phyloP scores from a whole-genome alignment of 331 rosid species.

The Malus hybrid region DNA sequence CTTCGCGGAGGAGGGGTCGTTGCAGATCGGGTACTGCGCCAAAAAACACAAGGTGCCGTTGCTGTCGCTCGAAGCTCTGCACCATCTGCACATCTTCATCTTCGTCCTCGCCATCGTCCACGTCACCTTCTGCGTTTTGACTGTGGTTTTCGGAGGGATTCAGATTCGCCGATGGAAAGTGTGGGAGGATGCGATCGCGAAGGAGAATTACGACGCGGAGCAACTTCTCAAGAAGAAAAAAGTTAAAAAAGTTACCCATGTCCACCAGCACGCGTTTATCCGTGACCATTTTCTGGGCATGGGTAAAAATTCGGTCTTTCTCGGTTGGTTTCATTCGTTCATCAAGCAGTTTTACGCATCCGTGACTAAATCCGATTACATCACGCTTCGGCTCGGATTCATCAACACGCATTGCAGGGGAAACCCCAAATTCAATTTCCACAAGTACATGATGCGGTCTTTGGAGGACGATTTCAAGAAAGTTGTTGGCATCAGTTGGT shows the following conservation, averaged over 20 bases:
- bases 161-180: constrained; percentile 44
- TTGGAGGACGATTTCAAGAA: constrained; percentile 11
- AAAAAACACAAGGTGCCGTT: constrained; percentile 26
- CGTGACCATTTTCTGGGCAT: constrained; percentile 32
- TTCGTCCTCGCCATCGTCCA: constrained; percentile 49
- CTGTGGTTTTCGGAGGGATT: constrained; percentile 41
- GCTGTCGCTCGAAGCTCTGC: constrained; percentile 36
- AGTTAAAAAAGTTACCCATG: constrained; percentile 14
- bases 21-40: neutral
- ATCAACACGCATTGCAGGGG: constrained; percentile 25
- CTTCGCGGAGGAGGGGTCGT: neutral
- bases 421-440: constrained; percentile 8
- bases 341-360: neutral
- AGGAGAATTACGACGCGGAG: constrained; percentile 22
- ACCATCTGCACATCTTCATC: constrained; percentile 52
- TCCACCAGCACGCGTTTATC: constrained; percentile 39
- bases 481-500: constrained; percentile 18
- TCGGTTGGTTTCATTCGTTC: constrained; percentile 14
- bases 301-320: constrained; percentile 29
- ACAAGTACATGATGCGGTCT: constrained; percentile 6
- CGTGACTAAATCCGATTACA: constrained; percentile 21
- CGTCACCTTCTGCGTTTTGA: constrained; percentile 42
- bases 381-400: constrained; percentile 27
- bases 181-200: constrained; percentile 40
- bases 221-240: constrained; percentile 18